Base-by-base conservation (phyloP, 192 early-diverging fungal species). In the Glomus cerebriforme region DNA sequence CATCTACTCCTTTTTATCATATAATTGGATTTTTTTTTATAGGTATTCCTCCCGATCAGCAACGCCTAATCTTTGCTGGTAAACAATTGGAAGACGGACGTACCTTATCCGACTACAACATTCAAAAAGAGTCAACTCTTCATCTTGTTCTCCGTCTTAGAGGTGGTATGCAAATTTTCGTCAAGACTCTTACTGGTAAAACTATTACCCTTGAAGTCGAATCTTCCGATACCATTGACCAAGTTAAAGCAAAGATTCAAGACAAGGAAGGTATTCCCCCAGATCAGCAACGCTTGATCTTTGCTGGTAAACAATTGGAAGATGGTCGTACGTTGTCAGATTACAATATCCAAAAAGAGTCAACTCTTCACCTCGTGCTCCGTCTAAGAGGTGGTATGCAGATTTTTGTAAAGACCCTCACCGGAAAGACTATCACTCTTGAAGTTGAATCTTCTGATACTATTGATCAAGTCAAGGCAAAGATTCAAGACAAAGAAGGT, bases 391-490 rank as follows among this genome's bases (percentile, higher is more conserved):
- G 86, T 80, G 88, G 89, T 82, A 91, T 89, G 87, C 89, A 90
- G 58, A 91, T 92, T 71, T 91, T 92, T 68, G 92, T 93, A 67
- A 93, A 95, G 89, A 93, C 94, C 43, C 87, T 98, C 9, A 98
- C 96, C 39, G 96, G 49, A 78, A 98, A 96, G 90, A 97, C 96
- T 83, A 96, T 98, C 87, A 98, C 96, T 78, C 86, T 98, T 43
- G 49, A 54, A n/a, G 49, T 54, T 54, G 49, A 54, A 54, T 54
- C 49, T 17, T 22, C 49, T 7, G 49, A 54, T 7, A 54, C 49
- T 22, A 22, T 54, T 54, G 49, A 54, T 22, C 49, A 54, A 22
- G 49, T 54, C 17, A 54, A 54, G 49, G 19, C 49, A 17, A 54
- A 54, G 19, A 54, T 54, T 4, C 49, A 54, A 54, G 49, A 54